Percentiles rank a stretch among this genome's conserved stretches.
Evolutionary conservation across 352 stramenopile genomes (phyloP).

Genomic region (Phytophthora syringae): DNA sequence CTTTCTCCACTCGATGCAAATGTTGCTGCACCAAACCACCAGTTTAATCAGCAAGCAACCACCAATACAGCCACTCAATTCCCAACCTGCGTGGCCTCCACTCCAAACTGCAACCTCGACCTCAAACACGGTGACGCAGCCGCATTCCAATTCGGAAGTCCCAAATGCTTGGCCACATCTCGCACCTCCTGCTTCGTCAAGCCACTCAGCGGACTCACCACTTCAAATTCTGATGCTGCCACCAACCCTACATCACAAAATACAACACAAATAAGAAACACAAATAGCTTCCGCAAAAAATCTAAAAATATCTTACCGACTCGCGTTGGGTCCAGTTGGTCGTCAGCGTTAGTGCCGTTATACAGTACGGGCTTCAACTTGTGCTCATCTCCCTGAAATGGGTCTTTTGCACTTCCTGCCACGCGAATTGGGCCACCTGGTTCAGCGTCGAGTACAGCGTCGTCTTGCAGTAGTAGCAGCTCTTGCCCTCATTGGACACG

Average conservation of each 20-base stretch:
- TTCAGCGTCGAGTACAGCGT: conserved; percentile 96
- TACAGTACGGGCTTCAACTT: conserved; percentile 80
- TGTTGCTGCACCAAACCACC: conserved; percentile 56
- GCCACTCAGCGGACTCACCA: conserved; percentile 90
- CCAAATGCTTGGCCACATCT: conserved; percentile 89
- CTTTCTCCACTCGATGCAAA: conserved; percentile 69
- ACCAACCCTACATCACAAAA: conserved; percentile 80
- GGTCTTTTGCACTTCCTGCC: conserved; percentile 31
- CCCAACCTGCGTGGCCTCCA: conserved; percentile 86
- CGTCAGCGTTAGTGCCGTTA: conserved; percentile 98
- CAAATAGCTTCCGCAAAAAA: not conserved
- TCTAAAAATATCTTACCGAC: conserved; percentile 49
- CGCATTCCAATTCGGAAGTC: conserved; percentile 95
- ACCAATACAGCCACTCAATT: no score
- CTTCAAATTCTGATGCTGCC: conserved; percentile 92
- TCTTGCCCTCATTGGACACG: conserved; percentile 93
- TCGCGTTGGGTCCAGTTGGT: conserved; percentile 93
- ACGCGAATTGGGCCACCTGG: conserved; percentile 78
- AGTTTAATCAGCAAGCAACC: no score
- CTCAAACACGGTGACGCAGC: conserved; percentile 96
- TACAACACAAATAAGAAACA: conserved; percentile 11
- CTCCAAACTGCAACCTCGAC: conserved; percentile 94
- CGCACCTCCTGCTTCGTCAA: conserved; percentile 93
- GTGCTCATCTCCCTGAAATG: not conserved
- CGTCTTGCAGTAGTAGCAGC: conserved; percentile 98